Percentiles rank a stretch among this genome's conserved stretches.
Conservation (phyloP, 139 green algal genomes). For the Chlamydomonas incerta region DNA sequence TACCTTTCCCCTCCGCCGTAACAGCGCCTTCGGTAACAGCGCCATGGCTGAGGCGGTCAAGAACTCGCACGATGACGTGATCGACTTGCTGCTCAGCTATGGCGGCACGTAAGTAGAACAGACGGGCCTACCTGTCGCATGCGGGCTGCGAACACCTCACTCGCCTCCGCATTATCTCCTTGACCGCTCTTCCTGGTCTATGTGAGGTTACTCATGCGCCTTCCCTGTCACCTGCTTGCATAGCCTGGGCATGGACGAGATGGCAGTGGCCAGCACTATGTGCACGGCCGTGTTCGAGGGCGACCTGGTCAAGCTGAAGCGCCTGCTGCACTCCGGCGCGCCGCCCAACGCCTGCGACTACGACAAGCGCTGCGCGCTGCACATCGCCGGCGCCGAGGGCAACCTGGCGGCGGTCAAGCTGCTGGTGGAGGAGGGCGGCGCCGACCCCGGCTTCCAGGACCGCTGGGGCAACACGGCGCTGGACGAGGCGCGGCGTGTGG, state of each 20-base stretch:
- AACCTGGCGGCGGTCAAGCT: slow-evolving; percentile 59
- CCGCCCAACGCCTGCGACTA: slow-evolving; percentile 65
- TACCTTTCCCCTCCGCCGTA: too few relatives aligned
- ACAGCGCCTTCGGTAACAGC: slow-evolving; percentile 39
- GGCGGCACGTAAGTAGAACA: slow-evolving; percentile 44
- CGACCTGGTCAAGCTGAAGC: slow-evolving; percentile 54
- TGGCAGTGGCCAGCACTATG: slow-evolving; percentile 23
- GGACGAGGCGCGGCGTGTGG: slow-evolving; percentile 63
- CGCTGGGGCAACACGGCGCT: slow-evolving; percentile 63
- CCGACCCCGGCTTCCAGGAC: slow-evolving; percentile 34
- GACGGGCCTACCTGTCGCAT: too few relatives aligned
- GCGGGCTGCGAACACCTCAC: too few relatives aligned
- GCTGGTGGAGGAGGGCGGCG: slow-evolving; percentile 53
- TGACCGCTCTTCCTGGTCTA: too few relatives aligned
- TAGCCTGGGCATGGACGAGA: slow-evolving; percentile 39
- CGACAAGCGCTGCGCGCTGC: slow-evolving; percentile 71
- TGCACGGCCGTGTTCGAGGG: slow-evolving; percentile 35
- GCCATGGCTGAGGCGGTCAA: slow-evolving; percentile 44
- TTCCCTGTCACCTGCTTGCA: background rate
- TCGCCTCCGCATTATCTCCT: too few relatives aligned
- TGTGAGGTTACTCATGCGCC: too few relatives aligned
- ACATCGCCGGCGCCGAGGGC: slow-evolving; percentile 72
- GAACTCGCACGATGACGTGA: slow-evolving; percentile 36
- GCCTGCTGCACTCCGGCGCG: slow-evolving; percentile 62
- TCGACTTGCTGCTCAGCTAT: slow-evolving; percentile 38